Evolutionary conservation across 805 yeast genomes (phyloP), one percentile per base, ranked within the genome.

Genomic region (Candida suzukii): DNA sequence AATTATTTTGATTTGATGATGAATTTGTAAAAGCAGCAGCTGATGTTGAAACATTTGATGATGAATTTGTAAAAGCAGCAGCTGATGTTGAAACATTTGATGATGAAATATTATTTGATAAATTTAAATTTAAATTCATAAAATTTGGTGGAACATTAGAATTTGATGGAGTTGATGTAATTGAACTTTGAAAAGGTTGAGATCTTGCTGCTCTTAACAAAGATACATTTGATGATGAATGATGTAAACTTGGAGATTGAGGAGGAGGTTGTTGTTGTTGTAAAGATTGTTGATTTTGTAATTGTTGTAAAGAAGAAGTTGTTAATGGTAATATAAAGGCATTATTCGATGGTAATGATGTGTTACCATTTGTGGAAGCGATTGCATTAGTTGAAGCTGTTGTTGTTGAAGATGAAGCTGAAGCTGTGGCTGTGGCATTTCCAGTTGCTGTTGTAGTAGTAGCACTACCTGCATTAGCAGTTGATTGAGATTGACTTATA

Each of bases 141-240:
- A 31, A 18, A 12, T 11, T 13, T 18, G 17, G 11, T 14, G 18
- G 19, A 21, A 25, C 26, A 22, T 26, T 26, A 11, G 16, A 6
- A 17, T 19, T 27, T n/a, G 18, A 26, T 25, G 30, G 36, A 12
- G 26, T 33, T 13, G 38, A 19, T 26, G 38, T 25, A 13, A 18
- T 4, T 2, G 31, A 20, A 13, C n/a, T n/a, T 17, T n/a, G 20
- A 10, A 27, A 27, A 12, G 22, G 38, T 36, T 36, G 38, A 18
- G 38, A 26, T 5, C 58, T 62, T 33, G 54, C 51, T n/a, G 51
- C 35, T 14, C 64, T 48, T 19, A 57, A 41, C 20, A 57, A 22
- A 12, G 63, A 59, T 0, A 56, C 61, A 14, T 58, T 52, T 1
- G 64, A 58, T 4, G 58, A 47, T 6, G 64, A 58, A 41, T 59